These are phyloP conservation scores for Brettanomyces nanus DNA, from an alignment of 805 yeast species.

Conservation along the genomic window DNA sequence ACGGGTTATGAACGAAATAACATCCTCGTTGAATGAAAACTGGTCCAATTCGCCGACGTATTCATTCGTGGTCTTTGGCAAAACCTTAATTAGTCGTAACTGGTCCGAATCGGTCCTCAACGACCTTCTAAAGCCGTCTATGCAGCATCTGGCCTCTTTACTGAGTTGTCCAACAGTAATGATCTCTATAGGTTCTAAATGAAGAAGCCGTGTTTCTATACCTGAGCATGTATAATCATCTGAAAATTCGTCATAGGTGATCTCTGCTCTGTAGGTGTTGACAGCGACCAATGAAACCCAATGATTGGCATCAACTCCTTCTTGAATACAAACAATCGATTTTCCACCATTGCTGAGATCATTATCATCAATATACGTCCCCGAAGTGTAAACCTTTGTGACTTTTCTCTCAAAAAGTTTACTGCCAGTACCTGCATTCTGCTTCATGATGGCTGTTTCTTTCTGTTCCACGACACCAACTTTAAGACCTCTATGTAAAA, in stretches of 20 bases:
- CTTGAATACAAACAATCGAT: slow-evolving; percentile 40
- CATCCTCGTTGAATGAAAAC: slow-evolving; percentile 4
- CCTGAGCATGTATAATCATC: slow-evolving; percentile 53
- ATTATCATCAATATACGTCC: slow-evolving; percentile 67
- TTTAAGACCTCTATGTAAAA: slow-evolving; percentile 64
- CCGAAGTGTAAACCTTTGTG: slow-evolving; percentile 68
- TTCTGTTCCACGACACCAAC: slow-evolving; percentile 83
- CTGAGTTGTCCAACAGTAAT: slow-evolving; percentile 37
- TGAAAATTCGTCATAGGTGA: slow-evolving; percentile 59
- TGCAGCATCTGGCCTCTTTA: slow-evolving; percentile 23
- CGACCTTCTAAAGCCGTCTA: slow-evolving; percentile 4
- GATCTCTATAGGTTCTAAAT: slow-evolving; percentile 73
- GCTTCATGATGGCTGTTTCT: slow-evolving; percentile 72
- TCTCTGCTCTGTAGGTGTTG: slow-evolving; percentile 68
- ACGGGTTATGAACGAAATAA: slow-evolving; percentile 12
- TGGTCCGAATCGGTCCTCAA: background rate
- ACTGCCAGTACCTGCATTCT: slow-evolving; percentile 35
- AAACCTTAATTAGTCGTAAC: background rate
- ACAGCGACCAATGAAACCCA: slow-evolving; percentile 47
- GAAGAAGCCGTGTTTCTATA: slow-evolving; percentile 65
- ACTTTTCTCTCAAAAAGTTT: slow-evolving; percentile 61
- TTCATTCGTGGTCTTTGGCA: slow-evolving; percentile 6
- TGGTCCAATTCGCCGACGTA: slow-evolving; percentile 6
- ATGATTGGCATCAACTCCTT: slow-evolving; percentile 10
- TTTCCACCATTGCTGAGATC: slow-evolving; percentile 26